phyloP scores from a whole-genome alignment of 2,329 filamentous ascomycete species.

The Aspergillus sclerotialis region DNA sequence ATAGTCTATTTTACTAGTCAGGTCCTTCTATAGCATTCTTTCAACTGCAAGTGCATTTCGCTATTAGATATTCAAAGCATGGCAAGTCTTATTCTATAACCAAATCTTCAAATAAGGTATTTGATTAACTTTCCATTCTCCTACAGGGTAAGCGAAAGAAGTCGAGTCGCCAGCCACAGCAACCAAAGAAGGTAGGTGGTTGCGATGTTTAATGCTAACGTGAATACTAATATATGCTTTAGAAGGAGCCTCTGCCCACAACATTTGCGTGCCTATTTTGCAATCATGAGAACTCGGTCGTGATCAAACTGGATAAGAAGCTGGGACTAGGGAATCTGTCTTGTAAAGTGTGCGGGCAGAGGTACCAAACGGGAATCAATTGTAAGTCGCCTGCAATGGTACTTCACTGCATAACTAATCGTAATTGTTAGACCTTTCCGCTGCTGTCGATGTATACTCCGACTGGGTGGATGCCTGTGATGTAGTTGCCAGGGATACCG shows the following conservation, averaged over 20 bases:
- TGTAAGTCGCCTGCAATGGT: no score
- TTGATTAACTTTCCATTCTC: no score
- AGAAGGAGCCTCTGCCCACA: constrained; percentile 50
- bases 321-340: constrained; percentile 73
- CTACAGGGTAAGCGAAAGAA: constrained; percentile 82
- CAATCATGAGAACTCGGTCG: constrained; percentile 91
- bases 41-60: no score
- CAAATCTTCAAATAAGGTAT: not conserved
- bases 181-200: constrained; percentile 74
- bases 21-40: no score
- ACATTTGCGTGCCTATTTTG: constrained; percentile 97
- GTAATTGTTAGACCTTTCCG: constrained; percentile 63
- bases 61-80: no score
- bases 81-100: no score
- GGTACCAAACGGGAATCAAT: constrained; percentile 87
- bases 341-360: constrained; percentile 90
- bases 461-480: constrained; percentile 98
- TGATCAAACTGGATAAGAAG: constrained; percentile 91
- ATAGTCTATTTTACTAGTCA: no score
- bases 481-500: constrained; percentile 58
- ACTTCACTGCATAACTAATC: not conserved
- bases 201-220: constrained; percentile 4
- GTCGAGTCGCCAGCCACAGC: constrained; percentile 72
- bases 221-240: constrained; percentile 6
- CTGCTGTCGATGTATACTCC: constrained; percentile 89